phyloP scores from a whole-genome alignment of 257 asterid genomes.

The Solanum piurae region DNA sequence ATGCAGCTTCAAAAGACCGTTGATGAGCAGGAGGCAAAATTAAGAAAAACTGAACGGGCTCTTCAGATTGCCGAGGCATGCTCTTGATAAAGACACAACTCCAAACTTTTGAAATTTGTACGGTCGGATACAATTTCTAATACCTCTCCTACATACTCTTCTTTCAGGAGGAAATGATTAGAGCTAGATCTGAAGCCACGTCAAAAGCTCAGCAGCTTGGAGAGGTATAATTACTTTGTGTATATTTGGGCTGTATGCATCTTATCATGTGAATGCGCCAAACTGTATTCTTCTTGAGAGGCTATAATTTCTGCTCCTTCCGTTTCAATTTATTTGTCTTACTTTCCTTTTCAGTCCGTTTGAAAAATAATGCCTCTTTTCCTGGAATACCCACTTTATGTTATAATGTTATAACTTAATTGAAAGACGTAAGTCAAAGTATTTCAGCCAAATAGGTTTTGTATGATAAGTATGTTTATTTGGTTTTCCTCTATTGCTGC shows the following conservation, averaged over 20 bases:
- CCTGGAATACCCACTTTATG: neutral
- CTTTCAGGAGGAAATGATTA: conserved; percentile 75
- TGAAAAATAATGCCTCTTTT: neutral
- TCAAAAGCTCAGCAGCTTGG: conserved; percentile 53
- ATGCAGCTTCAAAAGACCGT: conserved; percentile 60
- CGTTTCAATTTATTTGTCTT: neutral
- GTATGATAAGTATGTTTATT: neutral
- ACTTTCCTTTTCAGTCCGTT: neutral
- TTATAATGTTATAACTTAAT: neutral
- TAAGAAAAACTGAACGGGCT: conserved; percentile 88
- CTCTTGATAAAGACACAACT: neutral
- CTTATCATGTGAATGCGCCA: neutral
- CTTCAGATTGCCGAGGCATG: conserved; percentile 88
- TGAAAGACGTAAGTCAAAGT: neutral
- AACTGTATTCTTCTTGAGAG: neutral
- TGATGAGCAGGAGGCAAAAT: conserved; percentile 57
- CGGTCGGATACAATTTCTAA: neutral
- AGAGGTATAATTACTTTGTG: conserved; percentile 35
- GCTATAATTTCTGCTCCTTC: neutral
- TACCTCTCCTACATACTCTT: neutral
- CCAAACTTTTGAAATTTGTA: neutral
- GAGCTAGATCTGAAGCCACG: conserved; percentile 64
- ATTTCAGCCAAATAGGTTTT: neutral
- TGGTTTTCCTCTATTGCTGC: neutral
- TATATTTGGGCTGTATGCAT: neutral